A percentile compares a stretch with the other conserved stretches of the same genome.
These are phyloP conservation scores for Geosmithia putterillii DNA, from an alignment of 2,329 filamentous ascomycete species.

Conservation along the genomic window DNA sequence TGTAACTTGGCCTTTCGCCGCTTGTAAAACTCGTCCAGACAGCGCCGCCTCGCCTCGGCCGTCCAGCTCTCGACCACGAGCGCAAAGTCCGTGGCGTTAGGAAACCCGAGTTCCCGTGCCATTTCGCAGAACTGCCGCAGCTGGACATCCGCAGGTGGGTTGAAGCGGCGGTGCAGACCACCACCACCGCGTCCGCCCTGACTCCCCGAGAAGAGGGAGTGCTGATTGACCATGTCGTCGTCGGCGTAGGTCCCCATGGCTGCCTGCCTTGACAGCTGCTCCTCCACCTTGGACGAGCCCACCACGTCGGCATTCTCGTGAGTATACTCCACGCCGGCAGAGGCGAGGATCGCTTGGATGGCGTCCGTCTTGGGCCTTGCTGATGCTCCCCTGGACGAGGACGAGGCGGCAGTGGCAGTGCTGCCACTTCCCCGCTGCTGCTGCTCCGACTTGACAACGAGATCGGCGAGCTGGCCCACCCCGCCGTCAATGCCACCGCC, in stretches of 20 bases:
- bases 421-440: conserved; percentile 17
- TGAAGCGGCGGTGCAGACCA: conserved; percentile 36
- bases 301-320: conserved; percentile 95
- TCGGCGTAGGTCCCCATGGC: conserved; percentile 39
- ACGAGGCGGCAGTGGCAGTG: conserved; percentile 17
- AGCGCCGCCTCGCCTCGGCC: conserved; percentile 66
- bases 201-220: conserved; percentile 45
- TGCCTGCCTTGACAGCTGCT: conserved; percentile 66
- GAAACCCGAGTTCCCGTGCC: conserved; percentile 68
- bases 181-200: conserved; percentile 15
- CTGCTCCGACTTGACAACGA: conserved; percentile 11
- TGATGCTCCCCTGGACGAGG: no score
- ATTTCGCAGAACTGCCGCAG: conserved; percentile 83
- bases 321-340: conserved; percentile 85
- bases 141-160: conserved; percentile 63
- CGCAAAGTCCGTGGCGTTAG: conserved; percentile 71
- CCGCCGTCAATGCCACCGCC: background rate
- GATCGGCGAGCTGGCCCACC: background rate
- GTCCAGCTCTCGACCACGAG: conserved; percentile 85
- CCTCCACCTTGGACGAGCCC: conserved; percentile 84
- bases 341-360: conserved; percentile 77
- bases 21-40: conserved; percentile 70
- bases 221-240: conserved; percentile 32
- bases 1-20: conserved; percentile 42
- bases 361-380: conserved; percentile 47